These are phyloP conservation scores for Phoma sp. DNA, from an alignment of 2,329 filamentous ascomycete genomes.

Conservation along the genomic window DNA sequence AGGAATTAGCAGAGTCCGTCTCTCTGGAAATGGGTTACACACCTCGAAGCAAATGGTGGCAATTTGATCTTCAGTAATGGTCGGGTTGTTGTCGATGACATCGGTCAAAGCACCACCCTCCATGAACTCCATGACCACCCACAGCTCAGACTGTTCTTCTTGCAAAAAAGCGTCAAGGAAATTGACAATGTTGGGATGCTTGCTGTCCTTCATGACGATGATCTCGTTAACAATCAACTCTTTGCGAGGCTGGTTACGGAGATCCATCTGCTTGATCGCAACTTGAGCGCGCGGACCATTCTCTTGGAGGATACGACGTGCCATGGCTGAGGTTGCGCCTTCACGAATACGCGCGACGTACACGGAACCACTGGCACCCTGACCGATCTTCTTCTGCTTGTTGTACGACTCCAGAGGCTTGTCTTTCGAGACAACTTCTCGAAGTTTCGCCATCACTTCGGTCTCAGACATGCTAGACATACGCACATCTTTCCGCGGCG, in stretches of 20 bases:
- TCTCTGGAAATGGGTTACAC: constrained; percentile 43
- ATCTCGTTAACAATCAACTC: constrained; percentile 99
- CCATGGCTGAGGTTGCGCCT: constrained; percentile 78
- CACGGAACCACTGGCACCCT: constrained; percentile 96
- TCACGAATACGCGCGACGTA: constrained; percentile 97
- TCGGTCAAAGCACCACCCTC: constrained; percentile 97
- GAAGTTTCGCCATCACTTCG: constrained; percentile 95
- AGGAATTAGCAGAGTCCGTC: constrained; percentile 31
- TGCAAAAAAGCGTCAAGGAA: constrained; percentile 96
- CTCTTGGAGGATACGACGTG: constrained; percentile 76
- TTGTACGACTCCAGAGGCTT: constrained; percentile 95
- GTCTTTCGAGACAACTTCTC: constrained; percentile 93
- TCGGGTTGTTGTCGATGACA: constrained; percentile 96
- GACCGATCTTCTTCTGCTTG: constrained; percentile 99
- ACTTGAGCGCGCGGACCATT: constrained; percentile 87
- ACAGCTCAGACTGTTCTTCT: constrained; percentile 93
- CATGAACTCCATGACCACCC: constrained; percentile 99
- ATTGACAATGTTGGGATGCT: constrained; percentile 98
- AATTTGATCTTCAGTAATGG: constrained; percentile 95
- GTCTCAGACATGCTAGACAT: constrained; percentile 99
- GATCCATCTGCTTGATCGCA: constrained; percentile 99
- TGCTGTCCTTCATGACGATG: constrained; percentile 99
- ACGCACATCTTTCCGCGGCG: constrained; percentile 87
- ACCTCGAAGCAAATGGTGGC: constrained; percentile 97
- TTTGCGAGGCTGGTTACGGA: constrained; percentile 95